Percentiles rank a stretch among this genome's conserved stretches.
Evolutionary conservation across 2,329 filamentous ascomycete species (phyloP).

Genomic region (Hymenoscyphus salicellus): DNA sequence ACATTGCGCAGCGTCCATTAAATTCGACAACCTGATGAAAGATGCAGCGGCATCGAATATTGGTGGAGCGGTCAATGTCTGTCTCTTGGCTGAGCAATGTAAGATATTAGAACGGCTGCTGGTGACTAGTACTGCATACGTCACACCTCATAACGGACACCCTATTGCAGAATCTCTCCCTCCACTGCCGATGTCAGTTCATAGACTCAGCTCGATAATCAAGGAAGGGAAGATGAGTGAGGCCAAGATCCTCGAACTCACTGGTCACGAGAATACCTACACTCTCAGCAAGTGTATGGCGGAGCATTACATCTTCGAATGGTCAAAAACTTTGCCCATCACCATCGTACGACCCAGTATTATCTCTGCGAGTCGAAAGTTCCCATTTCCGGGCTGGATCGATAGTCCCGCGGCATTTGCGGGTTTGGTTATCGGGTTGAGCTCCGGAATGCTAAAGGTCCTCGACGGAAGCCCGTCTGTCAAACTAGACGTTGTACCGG

Average conservation of each 20-base stretch:
- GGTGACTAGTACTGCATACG: constrained; percentile 14
- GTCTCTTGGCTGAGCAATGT: constrained; percentile 5
- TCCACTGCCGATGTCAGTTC: constrained; percentile 5
- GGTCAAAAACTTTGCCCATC: background rate
- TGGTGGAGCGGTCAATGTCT: constrained; percentile 9
- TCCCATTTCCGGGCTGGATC: constrained; percentile 15
- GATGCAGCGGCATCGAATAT: constrained; percentile 10
- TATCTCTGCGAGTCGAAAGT: constrained; percentile 11
- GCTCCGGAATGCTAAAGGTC: constrained; percentile 6
- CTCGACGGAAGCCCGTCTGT: constrained; percentile 11
- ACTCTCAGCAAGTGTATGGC: constrained; percentile 17
- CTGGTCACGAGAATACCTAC: constrained; percentile 14
- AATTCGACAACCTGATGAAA: constrained; percentile 11
- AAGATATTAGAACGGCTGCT: constrained; percentile 5
- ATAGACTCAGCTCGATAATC: constrained; percentile 4
- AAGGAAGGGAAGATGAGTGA: background rate
- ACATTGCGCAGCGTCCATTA: constrained; percentile 15
- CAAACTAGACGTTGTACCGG: constrained; percentile 11
- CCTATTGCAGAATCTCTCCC: constrained; percentile 6
- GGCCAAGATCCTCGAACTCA: constrained; percentile 2
- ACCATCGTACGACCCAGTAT: constrained; percentile 14
- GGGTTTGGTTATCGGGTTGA: constrained; percentile 4
- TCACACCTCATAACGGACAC: constrained; percentile 1
- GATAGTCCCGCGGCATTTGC: constrained; percentile 11
- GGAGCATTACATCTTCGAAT: constrained; percentile 9